Conservation (phyloP, 139 green algal genomes). For the Bryopsis sp. region DNA sequence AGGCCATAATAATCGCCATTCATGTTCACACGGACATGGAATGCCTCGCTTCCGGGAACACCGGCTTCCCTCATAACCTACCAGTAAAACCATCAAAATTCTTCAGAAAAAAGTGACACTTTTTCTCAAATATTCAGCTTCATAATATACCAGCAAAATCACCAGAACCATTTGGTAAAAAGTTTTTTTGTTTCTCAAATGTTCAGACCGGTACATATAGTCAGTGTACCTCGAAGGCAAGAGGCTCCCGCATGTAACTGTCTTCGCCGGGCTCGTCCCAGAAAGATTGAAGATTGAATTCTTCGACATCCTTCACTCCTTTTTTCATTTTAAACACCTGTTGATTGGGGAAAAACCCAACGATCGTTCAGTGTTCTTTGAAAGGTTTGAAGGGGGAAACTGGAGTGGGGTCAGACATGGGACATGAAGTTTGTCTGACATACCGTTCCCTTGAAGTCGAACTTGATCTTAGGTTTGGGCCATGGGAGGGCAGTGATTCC, state of each 20-base stretch:
- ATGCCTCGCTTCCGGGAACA: conserved; percentile 37
- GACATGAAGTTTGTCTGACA: too few species aligned
- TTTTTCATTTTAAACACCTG: conserved; percentile 10
- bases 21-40: conserved; percentile 49
- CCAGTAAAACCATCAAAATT: conserved; percentile 25
- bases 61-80: conserved; percentile 36
- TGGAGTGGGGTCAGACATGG: too few species aligned
- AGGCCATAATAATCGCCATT: conserved; percentile 72
- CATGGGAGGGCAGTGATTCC: conserved; percentile 52
- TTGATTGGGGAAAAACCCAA: too few species aligned
- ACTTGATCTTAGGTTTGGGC: conserved; percentile 76
- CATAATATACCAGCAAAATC: too few species aligned
- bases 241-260: conserved; percentile 39
- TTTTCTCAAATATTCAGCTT: too few species aligned
- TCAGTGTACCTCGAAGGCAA: conserved; percentile 31
- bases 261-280: conserved; percentile 30
- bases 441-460: conserved; percentile 21
- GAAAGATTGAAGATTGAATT: conserved; percentile 34
- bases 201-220: not conserved
- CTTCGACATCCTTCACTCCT: conserved; percentile 20
- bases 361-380: too few species aligned
- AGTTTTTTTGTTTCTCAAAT: too few species aligned
- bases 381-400: too few species aligned
- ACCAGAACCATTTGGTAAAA: too few species aligned
- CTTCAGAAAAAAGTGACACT: too few species aligned